A percentile compares a stretch with the other conserved stretches of the same genome.
phyloP scores from a whole-genome alignment of 371 early-diverging fungal genomes.

The Quaeritorhiza haematococci region DNA sequence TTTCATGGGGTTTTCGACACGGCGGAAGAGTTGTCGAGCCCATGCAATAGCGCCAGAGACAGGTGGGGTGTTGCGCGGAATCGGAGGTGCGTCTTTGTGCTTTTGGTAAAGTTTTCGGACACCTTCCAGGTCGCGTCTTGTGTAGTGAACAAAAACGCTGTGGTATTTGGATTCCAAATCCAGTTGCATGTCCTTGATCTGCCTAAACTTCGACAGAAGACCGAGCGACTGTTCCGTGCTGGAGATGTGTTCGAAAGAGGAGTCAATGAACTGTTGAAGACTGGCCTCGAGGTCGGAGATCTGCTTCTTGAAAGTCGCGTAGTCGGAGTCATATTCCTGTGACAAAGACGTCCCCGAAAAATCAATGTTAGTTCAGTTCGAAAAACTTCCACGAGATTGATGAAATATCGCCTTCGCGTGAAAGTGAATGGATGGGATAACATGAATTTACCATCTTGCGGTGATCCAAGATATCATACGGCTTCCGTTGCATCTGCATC shows the following conservation, averaged over 20 bases:
- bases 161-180: slow-evolving; percentile 59
- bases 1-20: slow-evolving; percentile 54
- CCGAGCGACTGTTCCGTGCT: slow-evolving; percentile 52
- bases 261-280: slow-evolving; percentile 56
- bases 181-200: slow-evolving; percentile 56
- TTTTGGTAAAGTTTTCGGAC: slow-evolving; percentile 55
- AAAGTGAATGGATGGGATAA: too few species aligned
- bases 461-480: slow-evolving; percentile 59
- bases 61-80: slow-evolving; percentile 53
- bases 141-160: slow-evolving; percentile 57
- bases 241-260: slow-evolving; percentile 49
- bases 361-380: not conserved
- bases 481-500: slow-evolving; percentile 54
- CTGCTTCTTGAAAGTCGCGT: slow-evolving; percentile 53
- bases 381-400: not conserved
- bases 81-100: slow-evolving; percentile 52
- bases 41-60: slow-evolving; percentile 57
- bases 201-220: slow-evolving; percentile 47
- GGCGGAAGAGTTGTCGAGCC: slow-evolving; percentile 53
- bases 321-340: slow-evolving; percentile 57
- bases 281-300: slow-evolving; percentile 49
- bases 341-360: not conserved
- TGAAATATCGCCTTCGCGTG: not conserved
- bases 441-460: slow-evolving; percentile 43
- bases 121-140: slow-evolving; percentile 50